Base-by-base conservation (phyloP, 371 early-diverging fungal genomes). In the Rozella allomycis region DNA sequence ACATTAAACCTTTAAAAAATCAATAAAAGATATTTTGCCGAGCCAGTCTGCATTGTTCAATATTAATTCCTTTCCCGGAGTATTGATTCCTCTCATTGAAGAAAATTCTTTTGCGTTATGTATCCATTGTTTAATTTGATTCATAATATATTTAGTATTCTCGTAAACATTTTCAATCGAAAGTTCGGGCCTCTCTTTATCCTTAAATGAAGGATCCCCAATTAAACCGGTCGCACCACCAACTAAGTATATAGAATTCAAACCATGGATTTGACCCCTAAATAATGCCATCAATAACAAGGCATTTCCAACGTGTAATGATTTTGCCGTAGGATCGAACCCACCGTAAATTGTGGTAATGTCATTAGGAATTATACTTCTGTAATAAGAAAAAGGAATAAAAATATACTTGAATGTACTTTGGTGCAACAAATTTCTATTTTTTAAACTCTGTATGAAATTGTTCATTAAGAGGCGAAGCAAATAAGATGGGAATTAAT, bases 141-240 rank as follows among this genome's bases (percentile, higher is more conserved):
- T 36, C 17, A 64, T 50, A 29, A 91, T 78, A 1, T 60, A 60
- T 0, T 49, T 51, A 0, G 72, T 48, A 44, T 91, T 87, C n/a
- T 34, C 21, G 2, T 51, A 40, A 3, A 90, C 46, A 1, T 47
- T 53, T 2, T 59, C 60, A 10, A 38, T 36, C 1, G 55, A 56
- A 39, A 86, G 46, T 2, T 70, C 70, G 3, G 52, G 47, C 4
- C 90, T 70, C 32, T 88, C 93, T 0, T 75, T 70, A 20, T 60
- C 63, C 31, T 77, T 61, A 3, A 86, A 86, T 12, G 75, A 74
- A 5, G 90, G 93, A 44, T 91, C 93, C 8, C 90, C 93, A 31
- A 91, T 86, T 16, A 67, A 47, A 1, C 88, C 93, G 0, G 91
- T 91, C 4, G 91, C 91, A 6, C 85, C 86, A 11, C 91, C 91